phyloP scores from a whole-genome alignment of 305 asterid genomes.

The Andrographis paniculata region DNA sequence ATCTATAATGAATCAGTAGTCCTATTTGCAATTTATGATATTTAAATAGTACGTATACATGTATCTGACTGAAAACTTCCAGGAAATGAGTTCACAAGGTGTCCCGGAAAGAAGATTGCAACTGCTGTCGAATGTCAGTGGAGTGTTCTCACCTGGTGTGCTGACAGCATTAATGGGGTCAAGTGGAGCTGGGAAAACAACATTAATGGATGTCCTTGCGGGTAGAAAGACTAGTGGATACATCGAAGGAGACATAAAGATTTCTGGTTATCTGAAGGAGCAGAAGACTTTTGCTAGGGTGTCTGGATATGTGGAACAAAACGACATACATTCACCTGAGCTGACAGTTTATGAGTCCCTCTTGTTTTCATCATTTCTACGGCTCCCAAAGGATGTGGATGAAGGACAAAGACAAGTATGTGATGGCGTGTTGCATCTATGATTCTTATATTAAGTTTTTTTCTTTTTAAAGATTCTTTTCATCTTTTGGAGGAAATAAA shows the following conservation, averaged over 20 bases:
- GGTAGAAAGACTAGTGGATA: conserved; percentile 87
- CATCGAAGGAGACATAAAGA: conserved; percentile 74
- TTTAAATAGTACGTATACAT: no score
- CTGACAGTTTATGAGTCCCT: conserved; percentile 81
- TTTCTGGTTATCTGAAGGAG: conserved; percentile 70
- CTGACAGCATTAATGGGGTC: conserved; percentile 84
- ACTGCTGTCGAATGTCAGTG: conserved; percentile 63
- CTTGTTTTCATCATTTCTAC: conserved; percentile 63
- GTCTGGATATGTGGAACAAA: conserved; percentile 90
- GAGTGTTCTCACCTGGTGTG: conserved; percentile 80
- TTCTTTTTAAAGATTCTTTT: no score
- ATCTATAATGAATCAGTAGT: background rate
- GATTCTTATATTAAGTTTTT: background rate
- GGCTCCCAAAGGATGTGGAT: conserved; percentile 73
- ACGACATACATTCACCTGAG: conserved; percentile 87
- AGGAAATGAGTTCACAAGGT: conserved; percentile 81
- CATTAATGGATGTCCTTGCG: conserved; percentile 89
- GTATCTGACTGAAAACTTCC: conserved; percentile 6
- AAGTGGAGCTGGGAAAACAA: conserved; percentile 96
- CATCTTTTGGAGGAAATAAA: no score
- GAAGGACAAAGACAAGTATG: conserved; percentile 54
- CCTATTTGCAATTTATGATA: background rate
- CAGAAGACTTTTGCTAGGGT: conserved; percentile 71
- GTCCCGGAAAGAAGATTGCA: conserved; percentile 62
- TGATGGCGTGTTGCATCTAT: no score